Evolutionary conservation across 2,329 filamentous ascomycete genomes (phyloP), one percentile per base, ranked within the genome.

Genomic region (Drechslerella coelobrocha): DNA sequence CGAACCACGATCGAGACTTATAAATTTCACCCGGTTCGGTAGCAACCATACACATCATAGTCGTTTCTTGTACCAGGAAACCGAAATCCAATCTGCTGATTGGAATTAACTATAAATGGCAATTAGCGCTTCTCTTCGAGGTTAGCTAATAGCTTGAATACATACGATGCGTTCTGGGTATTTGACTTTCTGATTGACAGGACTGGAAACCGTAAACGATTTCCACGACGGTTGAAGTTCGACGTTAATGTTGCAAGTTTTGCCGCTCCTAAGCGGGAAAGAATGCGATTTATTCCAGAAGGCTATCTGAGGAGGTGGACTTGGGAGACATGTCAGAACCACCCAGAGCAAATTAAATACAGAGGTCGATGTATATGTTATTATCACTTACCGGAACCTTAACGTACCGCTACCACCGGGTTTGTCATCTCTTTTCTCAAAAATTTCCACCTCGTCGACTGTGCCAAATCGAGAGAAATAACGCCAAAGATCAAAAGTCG

Each of bases 41-140:
- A 9, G 80, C 82, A 56, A 83, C 83, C 82, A 90, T 84, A 7
- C 81, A 78, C 76, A 87, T 84, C 82, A 92, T 86, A 0, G 81
- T 80, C 1, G 78, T 79, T 2, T 84, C 82, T 0, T 82, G 78
- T 1, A 83, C 74, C 78, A 86, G 82, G 41, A 86, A 80, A 0
- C 90, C 89, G 73, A 92, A 88, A 17, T 86, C 82, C 1, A 92
- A 75, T 0, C 79, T 79, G 0, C 76, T 74, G 1, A 83, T 80
- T 1, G 77, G 75, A 1, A 86, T 72, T 14, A 76, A 80, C 77
- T 84, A 78, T 19, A 57, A 1, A 45, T 14, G 5, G 2, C 14
- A 14, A 45, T 66, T 23, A 53, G 34, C 17, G 7, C 6, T 53
- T 27, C 17, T 24, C 17, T n/a, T 24, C 12, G 31, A 24, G 2